Evolutionary conservation across 148 eudicot genomes (phyloP), one percentile per base, ranked within the genome.

Genomic region (Amaranthus cruentus): DNA sequence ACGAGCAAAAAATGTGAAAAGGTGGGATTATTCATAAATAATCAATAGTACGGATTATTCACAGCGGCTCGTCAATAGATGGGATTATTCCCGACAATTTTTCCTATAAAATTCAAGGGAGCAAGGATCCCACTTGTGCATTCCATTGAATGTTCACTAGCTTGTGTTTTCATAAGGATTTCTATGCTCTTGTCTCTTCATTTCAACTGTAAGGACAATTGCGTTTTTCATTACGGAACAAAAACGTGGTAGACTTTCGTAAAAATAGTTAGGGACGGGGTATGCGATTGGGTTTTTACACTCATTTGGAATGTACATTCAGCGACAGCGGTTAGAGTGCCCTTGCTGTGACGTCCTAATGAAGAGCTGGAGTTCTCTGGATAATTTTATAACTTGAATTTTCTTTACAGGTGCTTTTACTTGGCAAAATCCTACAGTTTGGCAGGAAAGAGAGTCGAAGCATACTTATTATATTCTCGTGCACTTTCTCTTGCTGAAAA

Each of bases 351-450:
- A 28, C 38, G 14, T 50, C 49, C 64, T 47, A 49, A 62, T 54
- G 46, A 46, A 53, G 55, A 11, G 51, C 14, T 38, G 74, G 55
- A 47, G 6, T 47, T 50, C 44, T 47, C 55, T 7, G 48, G 4
- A 8, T 63, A 5, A 28, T 15, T n/a, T 28, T 3, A 43, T 46
- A 54, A 42, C 5, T 4, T 69, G 11, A 48, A n/a, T 64, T 42
- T 63, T 83, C 78, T 69, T 58, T 65, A 55, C 87, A 95, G 98
- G 87, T 95, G 98, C 88, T 95, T 87, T 75, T 91, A 90, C 91
- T 77, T 89, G 73, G 98, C 98, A 9, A 91, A 87, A 77, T 95
- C 98, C 69, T 91, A 95, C 78, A 88, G 98, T 82, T 82, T 86
- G 50, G 96, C 96, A 68, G 96, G 92, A 77, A 88, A 89, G 86